Evolutionary conservation across 108 stramenopile genomes (phyloP), one percentile per base, ranked within the genome.

Genomic region (Schizochytrium sp.): DNA sequence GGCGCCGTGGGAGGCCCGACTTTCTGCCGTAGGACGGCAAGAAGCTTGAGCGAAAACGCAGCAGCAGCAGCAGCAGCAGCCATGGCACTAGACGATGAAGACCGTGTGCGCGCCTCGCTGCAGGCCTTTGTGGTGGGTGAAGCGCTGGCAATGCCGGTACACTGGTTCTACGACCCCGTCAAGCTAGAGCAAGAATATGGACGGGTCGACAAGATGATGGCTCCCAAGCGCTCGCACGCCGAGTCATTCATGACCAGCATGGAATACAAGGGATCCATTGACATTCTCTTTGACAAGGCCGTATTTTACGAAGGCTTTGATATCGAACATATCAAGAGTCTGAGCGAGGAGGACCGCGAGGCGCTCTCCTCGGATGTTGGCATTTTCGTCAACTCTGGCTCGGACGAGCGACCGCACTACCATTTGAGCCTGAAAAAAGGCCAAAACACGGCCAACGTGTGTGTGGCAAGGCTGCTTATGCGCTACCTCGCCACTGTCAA

Each of bases 121-220:
- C 92, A 90, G 91, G 92, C 92, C 12, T 94, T 94, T 60, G 93
- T 95, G 48, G 91, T 90, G 76, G 96, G 96, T 4, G 96, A 97
- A 72, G 96, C 96, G 44, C 91, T 97, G 71, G 94, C 96, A 18
- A 89, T 93, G 44, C 96, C 96, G 19, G 94, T 93, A 4, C 96
- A 97, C 88, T 97, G 96, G 96, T 97, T 93, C 72, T 97, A 97
- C 87, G 95, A 94, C 41, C 95, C 95, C 10, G 72, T 59, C 47
- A 90, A 87, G 21, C 28, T 91, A 4, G 58, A 89, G 23, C 57
- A 44, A 18, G 91, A 91, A 2, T 91, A 91, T 89, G 91, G 91
- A 10, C 58, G 72, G 5, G 44, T 91, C 19, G 43, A 47, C 57
- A 72, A 43, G 34, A 88, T 91, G 48, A 57, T 89, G 45, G 71